Conservation (phyloP, 306 rosid genomes). For the Sindora glabra region DNA sequence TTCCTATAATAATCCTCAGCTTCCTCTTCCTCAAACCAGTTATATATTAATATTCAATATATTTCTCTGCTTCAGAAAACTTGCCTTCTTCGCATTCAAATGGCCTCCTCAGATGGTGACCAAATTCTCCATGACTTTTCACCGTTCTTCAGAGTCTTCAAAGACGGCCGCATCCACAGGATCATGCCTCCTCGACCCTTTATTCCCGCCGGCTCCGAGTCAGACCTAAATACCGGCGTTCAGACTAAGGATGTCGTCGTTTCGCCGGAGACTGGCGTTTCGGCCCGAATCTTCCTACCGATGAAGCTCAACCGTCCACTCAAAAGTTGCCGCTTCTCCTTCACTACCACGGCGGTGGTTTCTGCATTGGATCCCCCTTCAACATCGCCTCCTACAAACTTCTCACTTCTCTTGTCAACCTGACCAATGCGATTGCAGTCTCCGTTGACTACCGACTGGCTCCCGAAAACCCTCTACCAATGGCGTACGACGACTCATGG, state of each 20-base stretch:
- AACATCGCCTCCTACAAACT: neutral
- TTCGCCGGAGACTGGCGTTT: neutral
- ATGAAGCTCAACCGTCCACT: neutral
- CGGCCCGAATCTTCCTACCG: constrained; percentile 15
- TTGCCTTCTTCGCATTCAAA: neutral
- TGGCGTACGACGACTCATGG: constrained; percentile 20
- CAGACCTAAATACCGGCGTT: constrained; percentile 7
- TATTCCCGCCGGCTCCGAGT: neutral
- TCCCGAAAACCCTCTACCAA: constrained; percentile 21
- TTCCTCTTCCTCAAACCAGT: neutral
- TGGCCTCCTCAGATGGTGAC: neutral
- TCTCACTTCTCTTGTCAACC: neutral
- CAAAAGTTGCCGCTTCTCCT: constrained; percentile 21
- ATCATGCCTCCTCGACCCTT: neutral
- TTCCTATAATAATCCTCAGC: no score
- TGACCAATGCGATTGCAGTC: constrained; percentile 8
- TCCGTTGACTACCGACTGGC: constrained; percentile 23
- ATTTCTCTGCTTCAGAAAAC: no score
- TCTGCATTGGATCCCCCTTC: constrained; percentile 23
- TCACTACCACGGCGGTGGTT: constrained; percentile 27
- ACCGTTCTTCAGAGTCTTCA: constrained; percentile 9
- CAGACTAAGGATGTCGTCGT: constrained; percentile 15
- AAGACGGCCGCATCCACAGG: constrained; percentile 15
- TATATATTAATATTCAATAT: neutral
- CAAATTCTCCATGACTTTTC: constrained; percentile 3